Evolutionary conservation across 495 filamentous ascomycete species (phyloP).

Genomic region (Penicillium daleae): DNA sequence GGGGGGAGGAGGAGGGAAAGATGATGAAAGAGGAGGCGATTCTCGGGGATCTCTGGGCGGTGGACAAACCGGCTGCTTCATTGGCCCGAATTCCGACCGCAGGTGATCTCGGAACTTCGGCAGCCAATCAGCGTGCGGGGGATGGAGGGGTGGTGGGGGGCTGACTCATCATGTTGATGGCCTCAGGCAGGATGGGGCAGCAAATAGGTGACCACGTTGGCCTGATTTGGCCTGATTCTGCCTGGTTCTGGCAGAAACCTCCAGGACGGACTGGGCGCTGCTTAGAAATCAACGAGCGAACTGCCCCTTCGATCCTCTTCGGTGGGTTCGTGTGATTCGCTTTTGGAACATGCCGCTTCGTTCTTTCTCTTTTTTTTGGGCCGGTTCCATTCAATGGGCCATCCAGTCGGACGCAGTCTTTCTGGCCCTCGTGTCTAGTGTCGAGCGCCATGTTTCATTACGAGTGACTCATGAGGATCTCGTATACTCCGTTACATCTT

Average conservation of each 20-base stretch:
- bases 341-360: neutral
- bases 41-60: conserved; percentile 7
- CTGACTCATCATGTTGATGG: neutral
- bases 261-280: neutral
- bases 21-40: conserved; percentile 24
- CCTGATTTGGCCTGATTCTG: neutral
- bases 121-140: conserved; percentile 20
- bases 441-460: conserved; percentile 1
- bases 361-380: neutral
- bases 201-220: neutral
- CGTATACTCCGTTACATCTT: neutral
- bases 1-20: conserved; percentile 1
- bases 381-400: neutral
- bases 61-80: conserved; percentile 16
- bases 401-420: neutral
- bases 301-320: neutral
- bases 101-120: conserved; percentile 14
- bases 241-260: neutral
- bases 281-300: conserved; percentile 27
- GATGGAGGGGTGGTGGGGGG: neutral
- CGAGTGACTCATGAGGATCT: neutral
- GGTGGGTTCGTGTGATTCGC: conserved; percentile 8
- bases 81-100: conserved; percentile 17
- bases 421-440: neutral
- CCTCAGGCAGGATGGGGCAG: neutral